Base-by-base conservation (phyloP, 345 rosid genomes). In the Trapa bicornis region DNA sequence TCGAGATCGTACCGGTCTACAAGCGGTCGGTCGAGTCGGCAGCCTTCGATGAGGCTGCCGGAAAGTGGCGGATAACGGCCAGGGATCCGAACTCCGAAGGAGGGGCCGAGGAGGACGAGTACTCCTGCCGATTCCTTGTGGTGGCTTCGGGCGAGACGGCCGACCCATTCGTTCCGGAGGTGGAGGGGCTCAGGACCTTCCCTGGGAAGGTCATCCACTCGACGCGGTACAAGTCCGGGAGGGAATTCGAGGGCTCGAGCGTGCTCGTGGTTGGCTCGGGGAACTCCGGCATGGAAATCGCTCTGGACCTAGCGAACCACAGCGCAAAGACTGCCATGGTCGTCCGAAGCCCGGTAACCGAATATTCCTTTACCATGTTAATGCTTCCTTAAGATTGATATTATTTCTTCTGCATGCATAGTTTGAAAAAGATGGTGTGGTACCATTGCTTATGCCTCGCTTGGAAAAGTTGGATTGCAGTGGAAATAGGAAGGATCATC, bases 231-330 rank as follows among this genome's bases (percentile, higher is more conserved):
- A 82, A 65, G 54, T 82, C 80, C 0, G 92, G 95, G 38, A 73
- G 65, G 71, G 76, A 70, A 22, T 88, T 72, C 42, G 5, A 43
- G 47, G 79, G 71, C 62, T 77, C 75, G 76, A 68, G 75, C 7
- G 92, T 90, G 69, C 72, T 89, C 76, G 92, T 89, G 39, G 92
- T 92, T 43, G 96, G 98, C 22, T 79, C 85, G 16, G 98, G 96
- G 8, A 89, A 89, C 68, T 92, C 98, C 3, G 96, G 95, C 41
- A 86, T 85, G 98, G 98, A 92, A 69, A 86, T 92, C 63, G 82
- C 89, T 2, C 78, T 80, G 1, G 96, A 92, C 74, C 77, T 92
- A 1, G 80, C 81, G 10, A 76, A 87, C 70, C 76, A 77, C 37
- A 89, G 82, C 16, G 92, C 85, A 47, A 77, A 70, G 52, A 81